A percentile compares a stretch with the other conserved stretches of the same genome.
These are phyloP conservation scores for Lasiosphaeris hirsuta DNA, from an alignment of 495 filamentous ascomycete genomes.

Conservation along the genomic window DNA sequence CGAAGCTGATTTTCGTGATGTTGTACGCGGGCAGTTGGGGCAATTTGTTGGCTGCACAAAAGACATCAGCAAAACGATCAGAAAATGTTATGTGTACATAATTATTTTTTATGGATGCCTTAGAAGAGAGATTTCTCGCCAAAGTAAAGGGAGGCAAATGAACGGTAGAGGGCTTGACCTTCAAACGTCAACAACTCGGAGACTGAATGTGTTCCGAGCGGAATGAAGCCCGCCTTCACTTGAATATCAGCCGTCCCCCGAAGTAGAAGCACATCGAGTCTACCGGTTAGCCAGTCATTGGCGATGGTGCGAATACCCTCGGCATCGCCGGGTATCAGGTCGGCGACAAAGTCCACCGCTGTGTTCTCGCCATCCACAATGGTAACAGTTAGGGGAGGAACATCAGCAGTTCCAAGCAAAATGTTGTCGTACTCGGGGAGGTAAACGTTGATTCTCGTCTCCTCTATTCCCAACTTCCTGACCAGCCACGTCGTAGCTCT, in stretches of 20 bases:
- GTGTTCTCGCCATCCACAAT: conserved; percentile 75
- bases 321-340: conserved; percentile 71
- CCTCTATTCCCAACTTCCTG: conserved; percentile 62
- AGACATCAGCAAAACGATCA: conserved; percentile 27
- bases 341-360: conserved; percentile 70
- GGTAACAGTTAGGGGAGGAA: conserved; percentile 70
- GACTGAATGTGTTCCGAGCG: conserved; percentile 68
- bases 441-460: conserved; percentile 70
- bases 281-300: conserved; percentile 82
- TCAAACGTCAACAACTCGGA: conserved; percentile 69
- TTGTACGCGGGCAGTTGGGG: conserved; percentile 75
- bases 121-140: conserved; percentile 46
- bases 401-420: conserved; percentile 68
- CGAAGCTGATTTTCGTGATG: conserved; percentile 70
- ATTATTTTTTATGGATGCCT: conserved; percentile 9
- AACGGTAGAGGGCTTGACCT: conserved; percentile 67
- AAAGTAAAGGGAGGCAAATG: conserved; percentile 51
- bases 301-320: conserved; percentile 75
- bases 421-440: conserved; percentile 79
- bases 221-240: conserved; percentile 73
- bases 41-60: conserved; percentile 55
- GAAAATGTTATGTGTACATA: not conserved
- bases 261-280: conserved; percentile 62
- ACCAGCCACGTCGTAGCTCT: conserved; percentile 79
- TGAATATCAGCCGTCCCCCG: conserved; percentile 65